Percentiles rank a stretch among this genome's conserved stretches.
These are phyloP conservation scores for Neurospora tetraspora DNA, from an alignment of 495 filamentous ascomycete species.

Conservation along the genomic window DNA sequence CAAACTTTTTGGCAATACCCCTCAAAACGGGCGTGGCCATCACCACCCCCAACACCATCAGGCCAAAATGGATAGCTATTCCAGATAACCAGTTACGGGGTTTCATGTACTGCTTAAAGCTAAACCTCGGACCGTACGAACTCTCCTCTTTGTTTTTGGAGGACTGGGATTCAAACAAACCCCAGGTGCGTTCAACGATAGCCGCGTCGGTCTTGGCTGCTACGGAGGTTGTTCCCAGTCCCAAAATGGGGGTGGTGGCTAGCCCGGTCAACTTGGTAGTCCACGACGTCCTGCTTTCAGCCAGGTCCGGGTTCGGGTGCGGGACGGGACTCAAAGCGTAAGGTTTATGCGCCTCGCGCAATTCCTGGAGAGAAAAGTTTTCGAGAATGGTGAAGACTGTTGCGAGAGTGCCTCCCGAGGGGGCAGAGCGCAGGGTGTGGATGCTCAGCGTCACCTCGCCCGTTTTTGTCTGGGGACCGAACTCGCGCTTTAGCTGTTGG, in stretches of 20 bases:
- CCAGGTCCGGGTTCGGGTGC: conserved; percentile 35
- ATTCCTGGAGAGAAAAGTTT: conserved; percentile 44
- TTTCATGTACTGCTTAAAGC: conserved; percentile 57
- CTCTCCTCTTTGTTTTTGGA: conserved; percentile 24
- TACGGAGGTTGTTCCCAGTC: conserved; percentile 53
- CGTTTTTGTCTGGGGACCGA: conserved; percentile 36
- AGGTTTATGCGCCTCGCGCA: conserved; percentile 46
- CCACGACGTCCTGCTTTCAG: conserved; percentile 17
- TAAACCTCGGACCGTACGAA: conserved; percentile 62
- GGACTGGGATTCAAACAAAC: conserved; percentile 41
- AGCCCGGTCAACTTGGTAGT: conserved; percentile 50
- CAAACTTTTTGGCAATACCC: conserved; percentile 23
- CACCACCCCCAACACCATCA: conserved; percentile 41
- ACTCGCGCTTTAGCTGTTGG: conserved; percentile 48
- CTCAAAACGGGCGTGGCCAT: conserved; percentile 37
- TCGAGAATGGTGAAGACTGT: conserved; percentile 58
- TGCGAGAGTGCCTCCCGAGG: conserved; percentile 66
- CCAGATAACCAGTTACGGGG: conserved; percentile 51
- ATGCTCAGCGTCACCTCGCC: conserved; percentile 50
- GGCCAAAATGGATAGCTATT: conserved; percentile 43
- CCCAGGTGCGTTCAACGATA: conserved; percentile 69
- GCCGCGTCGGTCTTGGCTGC: conserved; percentile 50
- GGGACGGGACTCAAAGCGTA: conserved; percentile 57
- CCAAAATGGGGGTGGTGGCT: conserved; percentile 52
- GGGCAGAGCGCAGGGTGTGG: conserved; percentile 46